Conservation (phyloP, 1,139 yeast genomes). For the Debaryomycetaceae sp. region DNA sequence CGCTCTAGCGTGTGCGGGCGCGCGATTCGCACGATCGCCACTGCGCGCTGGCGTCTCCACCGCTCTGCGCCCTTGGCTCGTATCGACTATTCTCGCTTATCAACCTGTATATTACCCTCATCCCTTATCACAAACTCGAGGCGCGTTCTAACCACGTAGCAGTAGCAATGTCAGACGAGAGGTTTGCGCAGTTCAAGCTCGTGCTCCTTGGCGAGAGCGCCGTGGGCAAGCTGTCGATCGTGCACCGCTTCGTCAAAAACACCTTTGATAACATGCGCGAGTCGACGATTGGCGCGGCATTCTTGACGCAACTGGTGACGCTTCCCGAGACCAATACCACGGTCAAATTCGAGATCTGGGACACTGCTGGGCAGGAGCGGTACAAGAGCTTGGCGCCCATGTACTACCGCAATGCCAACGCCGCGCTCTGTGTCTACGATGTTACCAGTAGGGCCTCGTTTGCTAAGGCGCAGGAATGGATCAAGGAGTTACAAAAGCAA, state of each 20-base stretch:
- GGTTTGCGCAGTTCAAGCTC: slow-evolving; percentile 42
- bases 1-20: too few relatives aligned
- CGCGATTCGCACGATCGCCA: too few relatives aligned
- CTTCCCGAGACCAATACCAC: slow-evolving; percentile 32
- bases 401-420: slow-evolving; percentile 45
- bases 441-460: slow-evolving; percentile 53
- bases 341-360: slow-evolving; percentile 47
- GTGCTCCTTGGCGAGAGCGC: slow-evolving; percentile 48
- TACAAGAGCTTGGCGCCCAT: slow-evolving; percentile 45
- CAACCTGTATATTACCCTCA: too few relatives aligned
- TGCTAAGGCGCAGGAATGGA: slow-evolving; percentile 92
- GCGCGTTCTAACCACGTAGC: too few relatives aligned
- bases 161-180: slow-evolving; percentile 5
- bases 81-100: too few relatives aligned
- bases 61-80: neutral
- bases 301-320: slow-evolving; percentile 80
- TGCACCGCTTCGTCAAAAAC: slow-evolving; percentile 51
- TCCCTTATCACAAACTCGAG: too few relatives aligned
- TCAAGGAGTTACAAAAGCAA: slow-evolving; percentile 87
- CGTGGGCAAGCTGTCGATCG: slow-evolving; percentile 46
- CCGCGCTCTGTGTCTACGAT: slow-evolving; percentile 35
- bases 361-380: slow-evolving; percentile 49
- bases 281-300: slow-evolving; percentile 97
- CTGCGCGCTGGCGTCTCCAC: neutral
- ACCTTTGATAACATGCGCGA: slow-evolving; percentile 92